Percentiles rank a stretch among this genome's conserved stretches.
phyloP scores from a whole-genome alignment of 768 basidiomycete genomes.

The Candolleomyces aberdarensis region DNA sequence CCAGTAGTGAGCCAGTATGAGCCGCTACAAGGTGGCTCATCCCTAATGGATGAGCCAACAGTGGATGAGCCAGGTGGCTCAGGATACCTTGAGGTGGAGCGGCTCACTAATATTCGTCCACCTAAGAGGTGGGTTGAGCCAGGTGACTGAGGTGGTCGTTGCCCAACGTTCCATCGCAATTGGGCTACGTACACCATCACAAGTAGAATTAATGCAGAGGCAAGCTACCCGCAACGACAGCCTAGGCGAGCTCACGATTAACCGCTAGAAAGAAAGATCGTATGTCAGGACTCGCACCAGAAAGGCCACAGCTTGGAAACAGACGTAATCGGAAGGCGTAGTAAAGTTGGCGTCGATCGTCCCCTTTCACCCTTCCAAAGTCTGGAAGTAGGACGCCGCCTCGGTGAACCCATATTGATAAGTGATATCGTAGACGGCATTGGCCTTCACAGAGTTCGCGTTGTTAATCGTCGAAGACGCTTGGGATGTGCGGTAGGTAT shows the following conservation, averaged over 20 bases:
- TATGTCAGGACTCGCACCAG: not conserved
- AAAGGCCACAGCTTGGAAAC: not conserved
- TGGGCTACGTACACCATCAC: constrained; percentile 11
- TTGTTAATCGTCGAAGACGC: constrained; percentile 37
- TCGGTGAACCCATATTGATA: constrained; percentile 51
- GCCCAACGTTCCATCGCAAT: constrained; percentile 42
- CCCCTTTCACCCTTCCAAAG: constrained; percentile 48
- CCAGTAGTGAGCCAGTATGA: too few relatives aligned
- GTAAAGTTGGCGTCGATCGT: constrained; percentile 43
- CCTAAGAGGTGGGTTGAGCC: too few relatives aligned
- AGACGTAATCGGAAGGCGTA: constrained; percentile 34
- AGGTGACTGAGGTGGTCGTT: too few relatives aligned
- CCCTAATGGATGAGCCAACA: too few relatives aligned
- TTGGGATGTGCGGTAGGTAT: constrained; percentile 22
- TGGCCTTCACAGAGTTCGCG: constrained; percentile 46
- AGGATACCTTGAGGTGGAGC: too few relatives aligned
- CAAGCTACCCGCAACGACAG: too few relatives aligned
- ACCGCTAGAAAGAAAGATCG: constrained; percentile 21
- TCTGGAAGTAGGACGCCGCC: constrained; percentile 43
- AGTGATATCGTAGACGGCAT: constrained; percentile 44
- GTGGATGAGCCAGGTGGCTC: too few relatives aligned
- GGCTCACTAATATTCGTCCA: too few relatives aligned
- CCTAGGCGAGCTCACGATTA: constrained; percentile 31
- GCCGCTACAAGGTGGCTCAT: too few relatives aligned
- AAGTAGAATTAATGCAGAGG: not conserved